Conservation (phyloP, 2,329 filamentous ascomycete species). For the Sclerotinia glacialis region DNA sequence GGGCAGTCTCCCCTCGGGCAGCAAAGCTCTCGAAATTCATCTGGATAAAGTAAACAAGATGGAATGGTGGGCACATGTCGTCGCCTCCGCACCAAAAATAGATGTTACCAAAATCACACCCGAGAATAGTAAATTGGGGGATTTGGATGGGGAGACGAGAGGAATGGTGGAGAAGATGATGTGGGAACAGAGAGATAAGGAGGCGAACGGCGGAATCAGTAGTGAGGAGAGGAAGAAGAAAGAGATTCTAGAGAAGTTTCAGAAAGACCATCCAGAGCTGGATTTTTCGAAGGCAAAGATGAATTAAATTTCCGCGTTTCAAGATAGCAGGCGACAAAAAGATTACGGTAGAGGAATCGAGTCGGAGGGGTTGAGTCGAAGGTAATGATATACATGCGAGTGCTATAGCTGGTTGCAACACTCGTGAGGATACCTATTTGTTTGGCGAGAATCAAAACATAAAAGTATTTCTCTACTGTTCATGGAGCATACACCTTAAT, state of each 20-base stretch:
- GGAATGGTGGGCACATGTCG: constrained; percentile 96
- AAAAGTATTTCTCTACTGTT: background rate
- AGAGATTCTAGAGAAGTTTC: constrained; percentile 90
- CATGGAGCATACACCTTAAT: background rate
- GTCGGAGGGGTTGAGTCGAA: background rate
- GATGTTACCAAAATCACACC: constrained; percentile 94
- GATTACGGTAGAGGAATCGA: background rate
- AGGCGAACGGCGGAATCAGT: constrained; percentile 80
- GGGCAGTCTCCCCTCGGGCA: constrained; percentile 55
- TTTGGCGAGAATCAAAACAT: background rate
- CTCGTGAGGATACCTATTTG: constrained; percentile 16
- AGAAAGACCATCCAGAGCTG: constrained; percentile 64
- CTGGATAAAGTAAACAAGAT: constrained; percentile 96
- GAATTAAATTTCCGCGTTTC: constrained; percentile 41
- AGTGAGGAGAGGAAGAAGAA: constrained; percentile 95
- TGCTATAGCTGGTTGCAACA: background rate
- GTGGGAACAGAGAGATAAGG: constrained; percentile 97
- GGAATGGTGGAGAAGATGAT: constrained; percentile 99
- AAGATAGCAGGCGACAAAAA: background rate
- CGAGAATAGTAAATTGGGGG: constrained; percentile 85
- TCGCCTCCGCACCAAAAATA: constrained; percentile 83
- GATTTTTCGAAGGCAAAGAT: constrained; percentile 71
- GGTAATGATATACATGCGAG: background rate
- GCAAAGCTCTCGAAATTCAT: constrained; percentile 78
- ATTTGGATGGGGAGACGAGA: constrained; percentile 91